Evolutionary conservation across 116 monocot species (phyloP).

Genomic region (Papilionanthe hybrid): DNA sequence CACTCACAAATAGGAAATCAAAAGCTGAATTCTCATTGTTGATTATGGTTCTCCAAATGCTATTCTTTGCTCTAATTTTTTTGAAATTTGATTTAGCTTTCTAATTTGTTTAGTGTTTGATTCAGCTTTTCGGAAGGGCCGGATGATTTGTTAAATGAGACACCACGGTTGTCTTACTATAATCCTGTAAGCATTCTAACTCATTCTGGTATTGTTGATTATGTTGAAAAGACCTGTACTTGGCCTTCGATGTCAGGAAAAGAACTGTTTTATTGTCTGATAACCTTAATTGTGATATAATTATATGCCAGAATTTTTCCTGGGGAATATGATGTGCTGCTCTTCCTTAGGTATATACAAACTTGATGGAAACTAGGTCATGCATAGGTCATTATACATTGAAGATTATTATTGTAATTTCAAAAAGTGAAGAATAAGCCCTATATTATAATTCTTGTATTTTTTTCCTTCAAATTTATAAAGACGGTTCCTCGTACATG

Average conservation of each 20-base stretch:
- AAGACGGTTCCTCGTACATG: background rate
- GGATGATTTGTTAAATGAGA: slow-evolving; percentile 11
- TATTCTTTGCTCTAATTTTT: background rate
- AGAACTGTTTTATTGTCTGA: background rate
- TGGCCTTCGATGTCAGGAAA: background rate
- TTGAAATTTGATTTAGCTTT: background rate
- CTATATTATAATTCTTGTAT: background rate
- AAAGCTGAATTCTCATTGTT: background rate
- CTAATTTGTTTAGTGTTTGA: background rate
- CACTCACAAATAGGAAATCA: too few species aligned
- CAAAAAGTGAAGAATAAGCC: background rate
- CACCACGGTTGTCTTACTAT: slow-evolving; percentile 5
- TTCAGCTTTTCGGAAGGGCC: slow-evolving; percentile 1
- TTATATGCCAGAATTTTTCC: too few species aligned
- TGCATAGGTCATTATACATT: background rate
- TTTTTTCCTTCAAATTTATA: background rate
- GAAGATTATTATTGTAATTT: background rate
- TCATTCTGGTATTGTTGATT: background rate
- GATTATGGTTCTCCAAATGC: background rate
- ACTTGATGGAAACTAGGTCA: background rate
- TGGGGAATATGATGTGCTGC: too few species aligned
- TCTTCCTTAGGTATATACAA: background rate
- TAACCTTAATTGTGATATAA: background rate
- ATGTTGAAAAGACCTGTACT: background rate
- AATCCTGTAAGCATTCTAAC: slow-evolving; percentile 2